These are phyloP conservation scores for Chaetothyriales sp. DNA, from an alignment of 2,329 filamentous ascomycete species.

Conservation along the genomic window DNA sequence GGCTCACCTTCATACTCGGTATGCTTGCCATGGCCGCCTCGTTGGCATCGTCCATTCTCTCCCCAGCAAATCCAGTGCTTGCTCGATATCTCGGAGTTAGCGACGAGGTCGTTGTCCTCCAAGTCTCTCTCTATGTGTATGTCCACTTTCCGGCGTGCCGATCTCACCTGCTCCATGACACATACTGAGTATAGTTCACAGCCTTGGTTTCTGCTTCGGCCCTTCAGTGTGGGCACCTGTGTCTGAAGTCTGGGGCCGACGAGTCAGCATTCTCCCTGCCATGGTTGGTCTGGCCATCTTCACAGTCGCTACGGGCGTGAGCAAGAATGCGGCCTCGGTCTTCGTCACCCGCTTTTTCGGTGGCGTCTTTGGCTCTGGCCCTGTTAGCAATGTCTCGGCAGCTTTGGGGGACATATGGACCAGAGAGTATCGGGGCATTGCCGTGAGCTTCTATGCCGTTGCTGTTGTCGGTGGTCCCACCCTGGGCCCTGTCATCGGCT, in stretches of 20 bases:
- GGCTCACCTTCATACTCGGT: conserved; percentile 35
- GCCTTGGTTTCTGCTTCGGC: conserved; percentile 26
- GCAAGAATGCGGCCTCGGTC: conserved; percentile 23
- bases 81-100: conserved; percentile 29
- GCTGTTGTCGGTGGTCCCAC: conserved; percentile 28
- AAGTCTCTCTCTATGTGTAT: conserved; percentile 33
- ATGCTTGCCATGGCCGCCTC: conserved; percentile 37
- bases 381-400: conserved; percentile 30
- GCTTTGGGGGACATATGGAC: conserved; percentile 31
- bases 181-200: too few species aligned
- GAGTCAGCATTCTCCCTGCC: conserved; percentile 30
- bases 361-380: conserved; percentile 31
- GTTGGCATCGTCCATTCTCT: conserved; percentile 36
- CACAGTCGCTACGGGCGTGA: conserved; percentile 31
- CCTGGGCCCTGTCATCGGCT: conserved; percentile 29
- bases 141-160: conserved; percentile 1
- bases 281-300: conserved; percentile 31
- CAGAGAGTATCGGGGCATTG: conserved; percentile 24
- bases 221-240: conserved; percentile 29
- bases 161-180: not conserved
- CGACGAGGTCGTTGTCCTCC: conserved; percentile 30
- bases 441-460: conserved; percentile 27
- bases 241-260: conserved; percentile 32
- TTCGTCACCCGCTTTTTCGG: conserved; percentile 32
- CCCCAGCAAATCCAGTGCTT: conserved; percentile 32